These are phyloP conservation scores for Pseudopithomyces chartarum DNA, from an alignment of 2,329 filamentous ascomycete genomes.

Conservation along the genomic window DNA sequence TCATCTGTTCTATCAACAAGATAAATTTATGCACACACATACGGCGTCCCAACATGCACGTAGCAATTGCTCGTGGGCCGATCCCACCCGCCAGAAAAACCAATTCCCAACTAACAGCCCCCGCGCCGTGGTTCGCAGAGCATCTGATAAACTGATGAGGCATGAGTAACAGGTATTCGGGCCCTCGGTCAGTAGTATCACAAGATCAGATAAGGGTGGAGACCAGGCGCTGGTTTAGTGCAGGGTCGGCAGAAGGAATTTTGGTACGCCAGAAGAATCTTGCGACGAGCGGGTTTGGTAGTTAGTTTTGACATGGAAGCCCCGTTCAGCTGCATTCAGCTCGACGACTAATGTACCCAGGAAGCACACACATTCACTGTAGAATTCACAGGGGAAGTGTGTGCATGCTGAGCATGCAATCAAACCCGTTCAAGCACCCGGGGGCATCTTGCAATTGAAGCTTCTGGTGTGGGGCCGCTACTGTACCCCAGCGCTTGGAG, in stretches of 20 bases:
- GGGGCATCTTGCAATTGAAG: neutral
- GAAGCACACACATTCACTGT: too few species aligned
- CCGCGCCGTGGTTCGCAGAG: neutral
- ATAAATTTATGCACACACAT: too few species aligned
- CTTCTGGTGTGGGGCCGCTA: neutral
- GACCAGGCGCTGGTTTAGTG: neutral
- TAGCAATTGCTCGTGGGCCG: too few species aligned
- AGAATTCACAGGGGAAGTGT: too few species aligned
- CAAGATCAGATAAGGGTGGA: constrained; percentile 7
- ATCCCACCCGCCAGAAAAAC: too few species aligned
- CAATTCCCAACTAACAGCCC: neutral
- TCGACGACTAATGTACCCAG: too few species aligned
- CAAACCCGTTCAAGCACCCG: neutral
- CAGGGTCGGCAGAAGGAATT: neutral
- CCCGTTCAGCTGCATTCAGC: too few species aligned
- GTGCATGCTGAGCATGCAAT: neutral
- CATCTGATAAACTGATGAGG: neutral
- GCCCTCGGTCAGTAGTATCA: neutral
- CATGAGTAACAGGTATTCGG: neutral
- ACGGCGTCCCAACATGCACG: too few species aligned
- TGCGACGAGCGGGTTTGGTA: neutral
- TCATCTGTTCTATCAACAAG: too few species aligned
- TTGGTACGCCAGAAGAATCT: constrained; percentile 2
- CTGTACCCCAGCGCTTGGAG: constrained; percentile 4
- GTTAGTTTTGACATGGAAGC: too few species aligned